These are phyloP conservation scores for Asparagopsis taxiformis DNA, from an alignment of 31 red algal genomes.

Conservation along the genomic window DNA sequence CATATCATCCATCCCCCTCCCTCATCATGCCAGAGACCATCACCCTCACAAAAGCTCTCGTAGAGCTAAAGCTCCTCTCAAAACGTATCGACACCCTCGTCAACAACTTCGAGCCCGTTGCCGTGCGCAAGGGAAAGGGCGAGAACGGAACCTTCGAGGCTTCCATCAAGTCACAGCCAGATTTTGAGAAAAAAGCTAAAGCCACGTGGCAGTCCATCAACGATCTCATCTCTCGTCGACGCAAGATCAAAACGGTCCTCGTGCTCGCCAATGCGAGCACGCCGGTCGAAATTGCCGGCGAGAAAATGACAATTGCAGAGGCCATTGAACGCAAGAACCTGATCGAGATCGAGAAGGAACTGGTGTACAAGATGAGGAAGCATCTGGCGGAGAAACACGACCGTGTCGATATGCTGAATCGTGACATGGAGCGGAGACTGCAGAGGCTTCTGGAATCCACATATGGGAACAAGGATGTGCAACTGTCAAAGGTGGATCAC, in stretches of 20 bases:
- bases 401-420: slow-evolving; percentile 18
- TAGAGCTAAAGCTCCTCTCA: slow-evolving; percentile 31
- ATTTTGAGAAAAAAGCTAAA: slow-evolving; percentile 10
- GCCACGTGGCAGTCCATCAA: slow-evolving; percentile 20
- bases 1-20: no score
- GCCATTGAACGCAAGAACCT: slow-evolving; percentile 38
- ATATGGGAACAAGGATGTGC: slow-evolving; percentile 27
- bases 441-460: slow-evolving; percentile 25
- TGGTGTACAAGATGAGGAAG: not conserved
- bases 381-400: not conserved
- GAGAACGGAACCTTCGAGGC: slow-evolving; percentile 1
- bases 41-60: slow-evolving; percentile 40
- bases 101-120: slow-evolving; percentile 13
- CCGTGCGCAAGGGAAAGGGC: slow-evolving; percentile 15
- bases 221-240: slow-evolving; percentile 13
- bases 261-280: slow-evolving; percentile 38
- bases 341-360: slow-evolving; percentile 17
- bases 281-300: slow-evolving; percentile 19
- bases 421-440: slow-evolving; percentile 2
- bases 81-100: slow-evolving; percentile 45
- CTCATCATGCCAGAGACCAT: no score
- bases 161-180: slow-evolving; percentile 8
- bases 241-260: slow-evolving; percentile 38
- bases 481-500: slow-evolving; percentile 41
- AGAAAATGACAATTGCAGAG: slow-evolving; percentile 36